Conservation (phyloP, 2,329 filamentous ascomycete species). For the Pseudogymnoascus sp. region DNA sequence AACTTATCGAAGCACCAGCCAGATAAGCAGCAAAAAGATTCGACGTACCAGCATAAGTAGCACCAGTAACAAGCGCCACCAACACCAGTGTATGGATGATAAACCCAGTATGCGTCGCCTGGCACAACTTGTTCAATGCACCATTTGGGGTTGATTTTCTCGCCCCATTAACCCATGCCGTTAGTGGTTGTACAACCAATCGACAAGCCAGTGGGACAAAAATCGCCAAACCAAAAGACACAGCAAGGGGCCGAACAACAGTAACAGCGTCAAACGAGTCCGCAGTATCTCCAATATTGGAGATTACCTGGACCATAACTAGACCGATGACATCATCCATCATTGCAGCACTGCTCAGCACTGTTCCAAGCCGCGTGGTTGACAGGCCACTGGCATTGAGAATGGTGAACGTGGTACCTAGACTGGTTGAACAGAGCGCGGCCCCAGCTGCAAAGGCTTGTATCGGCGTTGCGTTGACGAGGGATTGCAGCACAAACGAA, state of each 20-base stretch:
- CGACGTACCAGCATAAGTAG: slow-evolving; percentile 54
- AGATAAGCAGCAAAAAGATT: slow-evolving; percentile 56
- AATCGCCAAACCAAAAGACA: slow-evolving; percentile 44
- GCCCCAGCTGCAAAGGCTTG: slow-evolving; percentile 60
- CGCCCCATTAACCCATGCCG: slow-evolving; percentile 28
- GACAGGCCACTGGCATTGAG: slow-evolving; percentile 50
- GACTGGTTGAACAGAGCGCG: slow-evolving; percentile 61
- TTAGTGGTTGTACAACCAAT: slow-evolving; percentile 37
- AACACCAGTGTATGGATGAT: slow-evolving; percentile 42
- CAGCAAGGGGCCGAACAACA: slow-evolving; percentile 38
- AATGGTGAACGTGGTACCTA: slow-evolving; percentile 60
- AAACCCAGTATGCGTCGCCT: slow-evolving; percentile 32
- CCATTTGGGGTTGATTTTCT: slow-evolving; percentile 22
- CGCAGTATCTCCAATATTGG: slow-evolving; percentile 41
- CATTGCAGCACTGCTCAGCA: slow-evolving; percentile 65
- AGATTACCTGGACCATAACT: slow-evolving; percentile 66
- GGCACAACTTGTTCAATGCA: slow-evolving; percentile 23
- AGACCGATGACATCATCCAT: slow-evolving; percentile 70
- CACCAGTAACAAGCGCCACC: slow-evolving; percentile 39
- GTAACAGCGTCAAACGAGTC: slow-evolving; percentile 26
- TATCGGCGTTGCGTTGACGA: slow-evolving; percentile 1
- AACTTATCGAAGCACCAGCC: slow-evolving; percentile 49
- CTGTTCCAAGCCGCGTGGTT: slow-evolving; percentile 45
- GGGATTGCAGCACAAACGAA: slow-evolving; percentile 40
- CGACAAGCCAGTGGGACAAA: slow-evolving; percentile 39